phyloP scores from a whole-genome alignment of 2,329 filamentous ascomycete species.

The Botrytis squamosa region DNA sequence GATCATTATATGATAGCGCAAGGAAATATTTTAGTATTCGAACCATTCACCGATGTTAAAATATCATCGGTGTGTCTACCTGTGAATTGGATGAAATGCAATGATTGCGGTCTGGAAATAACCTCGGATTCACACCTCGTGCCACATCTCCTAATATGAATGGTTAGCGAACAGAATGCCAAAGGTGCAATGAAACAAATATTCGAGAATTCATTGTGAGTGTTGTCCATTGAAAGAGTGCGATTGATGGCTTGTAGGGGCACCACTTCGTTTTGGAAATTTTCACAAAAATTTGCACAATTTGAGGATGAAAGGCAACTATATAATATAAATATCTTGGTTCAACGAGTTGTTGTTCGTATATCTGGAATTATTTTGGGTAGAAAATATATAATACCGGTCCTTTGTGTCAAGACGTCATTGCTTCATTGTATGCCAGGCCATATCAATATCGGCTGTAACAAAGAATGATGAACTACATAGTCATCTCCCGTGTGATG shows the following conservation, averaged over 20 bases:
- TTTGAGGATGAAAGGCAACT: neutral
- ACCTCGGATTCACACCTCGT: neutral
- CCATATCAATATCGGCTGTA: neutral
- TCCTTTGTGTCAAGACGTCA: neutral
- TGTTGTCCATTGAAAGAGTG: neutral
- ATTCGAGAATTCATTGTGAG: neutral
- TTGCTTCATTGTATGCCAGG: neutral
- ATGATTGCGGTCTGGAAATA: neutral
- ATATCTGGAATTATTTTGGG: too few species aligned
- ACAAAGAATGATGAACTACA: neutral
- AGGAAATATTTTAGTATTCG: accelerated
- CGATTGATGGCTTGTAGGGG: neutral
- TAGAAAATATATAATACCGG: too few species aligned
- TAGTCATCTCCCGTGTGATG: neutral
- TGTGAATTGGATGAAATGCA: neutral
- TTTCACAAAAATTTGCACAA: accelerated
- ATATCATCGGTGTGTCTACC: neutral
- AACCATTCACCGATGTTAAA: neutral
- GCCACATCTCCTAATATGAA: neutral
- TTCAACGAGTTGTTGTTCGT: too few species aligned
- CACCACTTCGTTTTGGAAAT: neutral
- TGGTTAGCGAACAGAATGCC: neutral
- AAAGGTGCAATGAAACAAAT: neutral
- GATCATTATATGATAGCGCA: neutral
- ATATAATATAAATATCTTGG: too few species aligned